Evolutionary conservation across 1,284 basidiomycete species (phyloP).

Genomic region (Thecaphora thlaspeos): DNA sequence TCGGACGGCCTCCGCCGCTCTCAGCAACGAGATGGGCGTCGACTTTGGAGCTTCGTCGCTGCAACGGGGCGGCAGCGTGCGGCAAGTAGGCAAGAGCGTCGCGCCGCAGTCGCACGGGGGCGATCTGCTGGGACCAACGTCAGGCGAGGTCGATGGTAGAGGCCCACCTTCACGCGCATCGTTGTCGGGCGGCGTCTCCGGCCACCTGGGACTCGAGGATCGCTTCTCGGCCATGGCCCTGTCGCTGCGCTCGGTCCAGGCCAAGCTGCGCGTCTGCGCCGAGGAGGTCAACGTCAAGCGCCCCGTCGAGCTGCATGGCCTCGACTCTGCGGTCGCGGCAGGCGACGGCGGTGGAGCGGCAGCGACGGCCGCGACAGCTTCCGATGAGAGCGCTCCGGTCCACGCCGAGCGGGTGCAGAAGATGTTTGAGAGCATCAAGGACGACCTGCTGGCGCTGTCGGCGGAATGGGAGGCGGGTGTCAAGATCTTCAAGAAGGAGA

Average conservation of each 20-base stretch:
- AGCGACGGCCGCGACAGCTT: neutral
- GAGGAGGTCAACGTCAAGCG: conserved; percentile 42
- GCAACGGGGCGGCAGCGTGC: no score
- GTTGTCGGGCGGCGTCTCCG: conserved; percentile 2
- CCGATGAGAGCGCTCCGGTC: conserved; percentile 4
- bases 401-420: conserved; percentile 18
- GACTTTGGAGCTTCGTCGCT: neutral
- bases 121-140: neutral
- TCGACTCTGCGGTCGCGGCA: neutral
- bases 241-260: conserved; percentile 52
- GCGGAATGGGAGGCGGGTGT: conserved; percentile 52
- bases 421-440: conserved; percentile 43
- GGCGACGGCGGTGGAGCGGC: neutral
- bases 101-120: neutral
- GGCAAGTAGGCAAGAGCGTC: no score
- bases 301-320: conserved; percentile 40
- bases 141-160: neutral
- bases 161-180: neutral
- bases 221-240: conserved; percentile 44
- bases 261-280: conserved; percentile 51
- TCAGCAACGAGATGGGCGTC: neutral
- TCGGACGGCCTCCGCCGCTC: no score
- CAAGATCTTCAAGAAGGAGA: conserved; percentile 36
- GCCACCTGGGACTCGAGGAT: conserved; percentile 43
- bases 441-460: conserved; percentile 47